A percentile compares a stretch with the other conserved stretches of the same genome.
These are phyloP conservation scores for Cercospora brassicicola DNA, from an alignment of 2,329 filamentous ascomycete genomes.

Conservation along the genomic window DNA sequence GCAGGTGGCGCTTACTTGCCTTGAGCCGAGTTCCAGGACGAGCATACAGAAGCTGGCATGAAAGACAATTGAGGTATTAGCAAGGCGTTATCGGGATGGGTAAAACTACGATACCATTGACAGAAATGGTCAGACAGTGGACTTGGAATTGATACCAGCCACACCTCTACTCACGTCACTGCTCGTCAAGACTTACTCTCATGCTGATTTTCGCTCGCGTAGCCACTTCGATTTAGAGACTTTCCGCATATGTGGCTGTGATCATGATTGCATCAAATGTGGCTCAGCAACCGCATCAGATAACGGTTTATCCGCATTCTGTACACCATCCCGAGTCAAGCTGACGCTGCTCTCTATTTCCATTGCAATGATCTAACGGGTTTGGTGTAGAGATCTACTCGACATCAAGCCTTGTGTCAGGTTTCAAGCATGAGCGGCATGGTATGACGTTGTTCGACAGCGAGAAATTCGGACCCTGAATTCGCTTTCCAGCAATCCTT, in stretches of 20 bases:
- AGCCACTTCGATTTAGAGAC: neutral
- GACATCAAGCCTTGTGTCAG: neutral
- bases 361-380: neutral
- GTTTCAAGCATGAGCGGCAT: neutral
- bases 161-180: neutral
- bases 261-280: neutral
- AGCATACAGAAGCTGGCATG: neutral
- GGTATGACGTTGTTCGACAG: neutral
- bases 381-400: constrained; percentile 1
- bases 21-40: constrained; percentile 16
- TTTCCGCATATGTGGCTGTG: neutral
- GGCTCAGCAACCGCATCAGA: constrained; percentile 1
- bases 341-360: neutral
- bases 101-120: constrained; percentile 14
- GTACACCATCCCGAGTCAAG: neutral
- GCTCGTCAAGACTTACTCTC: neutral
- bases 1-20: constrained; percentile 73
- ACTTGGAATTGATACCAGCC: neutral
- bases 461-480: neutral
- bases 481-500: constrained; percentile 1
- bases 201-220: neutral
- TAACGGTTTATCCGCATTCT: neutral
- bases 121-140: constrained; percentile 2
- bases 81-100: constrained; percentile 22
- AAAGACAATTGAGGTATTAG: constrained; percentile 12